These are phyloP conservation scores for Entophlyctis helioformis DNA, from an alignment of 192 early-diverging fungal species.

Conservation along the genomic window DNA sequence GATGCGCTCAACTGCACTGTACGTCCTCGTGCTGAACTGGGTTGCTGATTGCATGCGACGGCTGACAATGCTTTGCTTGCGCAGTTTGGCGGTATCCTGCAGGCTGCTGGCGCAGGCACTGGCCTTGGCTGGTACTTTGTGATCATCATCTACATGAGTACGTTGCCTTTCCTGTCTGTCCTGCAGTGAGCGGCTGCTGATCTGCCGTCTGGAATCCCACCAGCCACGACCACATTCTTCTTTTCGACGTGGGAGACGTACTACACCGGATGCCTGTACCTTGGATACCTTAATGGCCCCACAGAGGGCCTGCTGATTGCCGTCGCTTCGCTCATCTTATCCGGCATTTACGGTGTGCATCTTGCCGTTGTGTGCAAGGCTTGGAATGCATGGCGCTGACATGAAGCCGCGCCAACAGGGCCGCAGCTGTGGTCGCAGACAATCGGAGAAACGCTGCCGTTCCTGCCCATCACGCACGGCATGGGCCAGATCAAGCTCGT, in stretches of 20 bases:
- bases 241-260: conserved; percentile 91
- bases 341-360: conserved; percentile 60
- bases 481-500: no score
- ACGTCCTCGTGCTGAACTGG: conserved; percentile 15
- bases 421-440: no score
- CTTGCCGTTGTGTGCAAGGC: no score
- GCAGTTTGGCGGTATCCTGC: conserved; percentile 45
- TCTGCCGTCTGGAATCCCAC: conserved; percentile 16
- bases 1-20: conserved; percentile 46
- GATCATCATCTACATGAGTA: conserved; percentile 5
- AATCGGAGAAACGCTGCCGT: no score
- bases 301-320: conserved; percentile 76
- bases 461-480: no score
- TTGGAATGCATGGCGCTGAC: no score
- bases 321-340: conserved; percentile 43
- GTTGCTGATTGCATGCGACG: neutral
- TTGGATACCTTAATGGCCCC: conserved; percentile 78
- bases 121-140: conserved; percentile 55
- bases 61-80: conserved; percentile 56
- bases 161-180: no score
- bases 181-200: no score
- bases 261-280: conserved; percentile 73
- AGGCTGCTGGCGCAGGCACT: conserved; percentile 50
- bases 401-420: no score
- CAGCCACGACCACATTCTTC: conserved; percentile 68